Evolutionary conservation across 441 rosid species (phyloP).

Genomic region (Capsella rubella): DNA sequence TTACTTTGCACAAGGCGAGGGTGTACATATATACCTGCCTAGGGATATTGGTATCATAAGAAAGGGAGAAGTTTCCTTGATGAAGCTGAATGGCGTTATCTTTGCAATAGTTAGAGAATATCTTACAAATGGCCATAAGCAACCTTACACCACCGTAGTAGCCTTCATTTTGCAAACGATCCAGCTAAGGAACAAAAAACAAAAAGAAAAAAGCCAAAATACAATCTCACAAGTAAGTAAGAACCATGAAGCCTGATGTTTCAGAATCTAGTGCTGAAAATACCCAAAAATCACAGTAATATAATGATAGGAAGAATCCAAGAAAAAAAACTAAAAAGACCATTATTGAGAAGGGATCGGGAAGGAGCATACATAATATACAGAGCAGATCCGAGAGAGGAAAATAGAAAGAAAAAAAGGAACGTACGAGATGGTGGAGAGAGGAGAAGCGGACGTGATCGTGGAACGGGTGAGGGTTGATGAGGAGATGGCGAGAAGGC

Average conservation of each 20-base stretch:
- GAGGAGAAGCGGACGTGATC: constrained; percentile 80
- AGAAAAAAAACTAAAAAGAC: no score
- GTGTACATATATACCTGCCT: constrained; percentile 67
- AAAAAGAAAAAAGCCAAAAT: not conserved
- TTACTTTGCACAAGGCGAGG: not conserved
- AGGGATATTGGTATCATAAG: constrained; percentile 91
- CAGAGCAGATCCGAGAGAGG: not conserved
- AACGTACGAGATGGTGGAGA: constrained; percentile 67
- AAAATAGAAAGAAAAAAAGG: not conserved
- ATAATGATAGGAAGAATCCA: no score
- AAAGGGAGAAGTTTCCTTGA: constrained; percentile 62
- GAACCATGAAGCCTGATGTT: not conserved
- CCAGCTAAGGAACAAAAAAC: constrained; percentile 48
- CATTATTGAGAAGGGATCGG: not conserved
- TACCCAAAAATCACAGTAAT: no score
- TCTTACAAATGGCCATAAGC: constrained; percentile 92
- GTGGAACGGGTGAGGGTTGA: constrained; percentile 81
- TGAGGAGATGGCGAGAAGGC: constrained; percentile 65
- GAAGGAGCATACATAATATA: not conserved
- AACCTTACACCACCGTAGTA: constrained; percentile 91
- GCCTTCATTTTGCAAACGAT: constrained; percentile 79
- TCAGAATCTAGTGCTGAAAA: not conserved
- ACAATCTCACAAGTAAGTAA: not conserved
- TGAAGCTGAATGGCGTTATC: constrained; percentile 66
- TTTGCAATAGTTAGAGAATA: constrained; percentile 64